A percentile compares a stretch with the other conserved stretches of the same genome.
Evolutionary conservation across 495 filamentous ascomycete genomes (phyloP).

Genomic region (Rhypophila decipiens): DNA sequence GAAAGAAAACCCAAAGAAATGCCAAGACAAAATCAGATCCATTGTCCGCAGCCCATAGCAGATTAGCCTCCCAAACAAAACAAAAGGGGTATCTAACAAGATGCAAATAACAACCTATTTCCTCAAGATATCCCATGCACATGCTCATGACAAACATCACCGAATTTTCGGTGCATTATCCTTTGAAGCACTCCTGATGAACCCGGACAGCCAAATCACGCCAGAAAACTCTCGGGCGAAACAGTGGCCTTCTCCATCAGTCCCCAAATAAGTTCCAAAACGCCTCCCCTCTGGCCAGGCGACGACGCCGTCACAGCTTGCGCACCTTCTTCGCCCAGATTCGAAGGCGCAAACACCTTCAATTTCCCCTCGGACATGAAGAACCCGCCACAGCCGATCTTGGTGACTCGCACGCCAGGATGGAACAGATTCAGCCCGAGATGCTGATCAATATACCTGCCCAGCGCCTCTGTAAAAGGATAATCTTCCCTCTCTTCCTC

Average conservation of each 20-base stretch:
- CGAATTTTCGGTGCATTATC: no score
- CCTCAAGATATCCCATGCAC: no score
- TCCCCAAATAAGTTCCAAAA: slow-evolving; percentile 10
- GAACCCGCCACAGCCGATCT: slow-evolving; percentile 41
- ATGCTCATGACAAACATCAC: no score
- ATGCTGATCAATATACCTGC: slow-evolving; percentile 31
- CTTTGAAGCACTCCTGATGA: no score
- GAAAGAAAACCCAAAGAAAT: no score
- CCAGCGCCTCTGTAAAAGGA: slow-evolving; percentile 40
- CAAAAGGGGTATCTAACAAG: no score
- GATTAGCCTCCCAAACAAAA: no score
- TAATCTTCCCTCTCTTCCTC: background rate
- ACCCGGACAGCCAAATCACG: no score
- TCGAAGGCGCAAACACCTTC: slow-evolving; percentile 31
- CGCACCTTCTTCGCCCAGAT: background rate
- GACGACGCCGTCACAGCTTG: background rate
- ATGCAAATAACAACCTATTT: no score
- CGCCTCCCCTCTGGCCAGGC: background rate
- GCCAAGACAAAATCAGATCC: no score
- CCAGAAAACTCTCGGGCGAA: no score
- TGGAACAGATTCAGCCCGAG: slow-evolving; percentile 39
- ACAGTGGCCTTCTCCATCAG: slow-evolving; percentile 14
- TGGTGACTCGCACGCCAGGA: slow-evolving; percentile 34
- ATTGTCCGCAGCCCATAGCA: no score
- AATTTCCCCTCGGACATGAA: slow-evolving; percentile 36